Conservation (phyloP, 805 yeast species). For the Candida khao-thaluensis region DNA sequence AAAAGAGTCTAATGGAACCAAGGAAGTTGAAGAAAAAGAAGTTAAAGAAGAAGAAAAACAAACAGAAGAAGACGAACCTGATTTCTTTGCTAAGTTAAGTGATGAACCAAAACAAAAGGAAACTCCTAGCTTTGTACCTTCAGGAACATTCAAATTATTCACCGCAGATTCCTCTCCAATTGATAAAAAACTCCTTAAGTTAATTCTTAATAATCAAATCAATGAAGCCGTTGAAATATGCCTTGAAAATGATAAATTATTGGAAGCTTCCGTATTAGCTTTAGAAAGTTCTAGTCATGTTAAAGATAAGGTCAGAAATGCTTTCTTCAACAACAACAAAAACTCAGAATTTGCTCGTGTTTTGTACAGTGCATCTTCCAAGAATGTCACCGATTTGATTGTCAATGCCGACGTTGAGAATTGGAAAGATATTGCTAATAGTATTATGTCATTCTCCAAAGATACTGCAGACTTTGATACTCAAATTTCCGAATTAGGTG, state of each 20-base stretch:
- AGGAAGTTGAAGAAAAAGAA: constrained; percentile 10
- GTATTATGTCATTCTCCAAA: constrained; percentile 57
- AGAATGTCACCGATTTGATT: constrained; percentile 65
- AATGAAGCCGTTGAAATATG: constrained; percentile 68
- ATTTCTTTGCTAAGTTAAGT: constrained; percentile 37
- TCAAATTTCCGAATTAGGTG: constrained; percentile 70
- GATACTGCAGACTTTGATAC: constrained; percentile 50
- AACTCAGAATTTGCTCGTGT: constrained; percentile 65
- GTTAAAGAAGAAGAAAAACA: constrained; percentile 2
- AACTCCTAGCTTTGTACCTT: constrained; percentile 41
- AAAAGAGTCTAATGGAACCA: constrained; percentile 1
- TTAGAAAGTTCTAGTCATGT: constrained; percentile 51
- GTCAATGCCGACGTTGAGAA: constrained; percentile 70
- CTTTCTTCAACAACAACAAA: constrained; percentile 63
- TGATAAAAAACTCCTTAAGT: constrained; percentile 38
- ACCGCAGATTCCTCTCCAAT: constrained; percentile 34
- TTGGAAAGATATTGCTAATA: constrained; percentile 81
- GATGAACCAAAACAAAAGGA: constrained; percentile 18
- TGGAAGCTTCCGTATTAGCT: constrained; percentile 83
- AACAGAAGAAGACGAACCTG: constrained; percentile 8
- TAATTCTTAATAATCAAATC: constrained; percentile 59
- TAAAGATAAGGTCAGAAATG: constrained; percentile 66
- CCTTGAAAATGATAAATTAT: constrained; percentile 57
- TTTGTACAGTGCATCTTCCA: constrained; percentile 60
- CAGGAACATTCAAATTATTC: constrained; percentile 51